These are phyloP conservation scores for Conidiobolus coronatus DNA, from an alignment of 371 early-diverging fungal genomes.

Conservation along the genomic window DNA sequence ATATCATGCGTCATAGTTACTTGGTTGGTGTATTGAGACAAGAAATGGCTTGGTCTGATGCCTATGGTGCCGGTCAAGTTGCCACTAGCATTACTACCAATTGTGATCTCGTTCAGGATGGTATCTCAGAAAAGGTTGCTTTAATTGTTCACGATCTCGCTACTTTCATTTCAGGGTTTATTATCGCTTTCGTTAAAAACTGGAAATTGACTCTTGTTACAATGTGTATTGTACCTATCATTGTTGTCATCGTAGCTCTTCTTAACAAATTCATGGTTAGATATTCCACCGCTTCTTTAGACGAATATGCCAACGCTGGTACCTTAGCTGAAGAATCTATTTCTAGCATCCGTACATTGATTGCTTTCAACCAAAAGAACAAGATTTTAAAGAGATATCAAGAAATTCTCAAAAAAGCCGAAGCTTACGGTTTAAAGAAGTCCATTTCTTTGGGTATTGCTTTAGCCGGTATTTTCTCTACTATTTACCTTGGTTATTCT, in stretches of 20 bases:
- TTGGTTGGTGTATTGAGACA: conserved; percentile 28
- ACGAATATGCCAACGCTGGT: conserved; percentile 49
- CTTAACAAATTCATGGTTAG: conserved; percentile 34
- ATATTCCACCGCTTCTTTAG: conserved; percentile 3
- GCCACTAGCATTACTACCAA: conserved; percentile 59
- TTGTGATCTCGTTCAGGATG: conserved; percentile 30
- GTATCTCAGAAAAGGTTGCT: conserved; percentile 12
- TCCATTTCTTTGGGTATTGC: conserved; percentile 20
- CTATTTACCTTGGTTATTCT: conserved; percentile 37
- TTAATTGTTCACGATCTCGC: conserved; percentile 7
- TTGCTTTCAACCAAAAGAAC: conserved; percentile 50
- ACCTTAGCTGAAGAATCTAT: conserved; percentile 66
- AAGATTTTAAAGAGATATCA: conserved; percentile 36
- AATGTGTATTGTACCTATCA: conserved; percentile 22
- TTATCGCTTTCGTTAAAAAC: conserved; percentile 32
- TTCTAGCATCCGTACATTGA: conserved; percentile 64
- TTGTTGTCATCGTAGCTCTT: conserved; percentile 4
- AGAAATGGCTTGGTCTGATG: conserved; percentile 55
- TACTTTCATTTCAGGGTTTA: conserved; percentile 7
- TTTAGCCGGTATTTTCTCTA: conserved; percentile 35
- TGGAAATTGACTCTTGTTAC: conserved; percentile 48
- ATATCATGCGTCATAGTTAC: conserved; percentile 25
- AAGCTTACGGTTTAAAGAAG: conserved; percentile 17
- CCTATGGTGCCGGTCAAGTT: conserved; percentile 49
- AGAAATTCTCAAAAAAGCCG: conserved; percentile 21